A percentile compares a stretch with the other conserved stretches of the same genome.
phyloP scores from a whole-genome alignment of 495 filamentous ascomycete genomes.

The Evansstolkia leycettana region DNA sequence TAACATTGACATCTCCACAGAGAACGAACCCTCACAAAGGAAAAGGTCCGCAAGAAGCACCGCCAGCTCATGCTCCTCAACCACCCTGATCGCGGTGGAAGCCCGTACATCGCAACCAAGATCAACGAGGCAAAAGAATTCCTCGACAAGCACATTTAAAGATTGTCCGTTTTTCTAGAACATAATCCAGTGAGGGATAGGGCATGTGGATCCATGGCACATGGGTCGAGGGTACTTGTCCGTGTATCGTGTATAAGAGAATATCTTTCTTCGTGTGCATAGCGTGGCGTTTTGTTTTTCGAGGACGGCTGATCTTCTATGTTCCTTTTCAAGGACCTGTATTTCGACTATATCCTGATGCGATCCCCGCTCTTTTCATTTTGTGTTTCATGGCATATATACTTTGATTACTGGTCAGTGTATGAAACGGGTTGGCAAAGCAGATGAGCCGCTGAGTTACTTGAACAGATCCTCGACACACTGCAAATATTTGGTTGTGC shows the following conservation, averaged over 20 bases:
- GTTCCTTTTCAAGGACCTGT: conserved; percentile 8
- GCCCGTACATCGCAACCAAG: conserved; percentile 92
- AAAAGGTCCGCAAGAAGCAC: conserved; percentile 92
- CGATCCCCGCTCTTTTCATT: conserved; percentile 32
- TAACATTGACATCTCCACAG: conserved; percentile 27
- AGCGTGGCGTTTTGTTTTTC: conserved; percentile 33
- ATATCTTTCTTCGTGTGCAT: conserved; percentile 24
- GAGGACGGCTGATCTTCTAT: conserved; percentile 15
- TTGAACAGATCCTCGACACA: no score
- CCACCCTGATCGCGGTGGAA: conserved; percentile 94
- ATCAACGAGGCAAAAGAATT: conserved; percentile 98
- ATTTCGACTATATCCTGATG: conserved; percentile 23
- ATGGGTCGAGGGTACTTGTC: background rate
- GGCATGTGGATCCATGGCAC: background rate
- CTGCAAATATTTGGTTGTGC: no score
- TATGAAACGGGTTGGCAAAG: no score
- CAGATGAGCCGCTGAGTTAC: no score
- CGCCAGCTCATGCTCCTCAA: conserved; percentile 94
- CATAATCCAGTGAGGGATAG: background rate
- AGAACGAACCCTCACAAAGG: conserved; percentile 74
- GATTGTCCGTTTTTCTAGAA: background rate
- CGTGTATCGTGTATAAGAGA: conserved; percentile 8
- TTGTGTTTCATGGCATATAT: conserved; percentile 8
- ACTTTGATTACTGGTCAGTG: conserved; percentile 1
- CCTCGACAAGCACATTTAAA: conserved; percentile 56